Conservation (phyloP, 768 basidiomycete genomes). For the Kockovaella imperatae region DNA sequence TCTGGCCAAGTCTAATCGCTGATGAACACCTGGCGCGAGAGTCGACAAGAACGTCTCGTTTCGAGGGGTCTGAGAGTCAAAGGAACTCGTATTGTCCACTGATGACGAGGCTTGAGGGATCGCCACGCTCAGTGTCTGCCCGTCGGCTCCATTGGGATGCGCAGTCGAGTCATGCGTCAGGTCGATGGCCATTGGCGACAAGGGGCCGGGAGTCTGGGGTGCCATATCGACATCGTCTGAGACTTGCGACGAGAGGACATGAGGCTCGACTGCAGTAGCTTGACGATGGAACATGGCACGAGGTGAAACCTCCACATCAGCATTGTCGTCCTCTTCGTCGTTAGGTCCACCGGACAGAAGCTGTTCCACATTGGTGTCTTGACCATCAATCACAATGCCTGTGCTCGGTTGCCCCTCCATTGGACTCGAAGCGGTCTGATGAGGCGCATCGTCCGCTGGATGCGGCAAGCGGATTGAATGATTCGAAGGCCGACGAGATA, state of each 20-base stretch:
- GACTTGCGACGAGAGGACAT: constrained; percentile 4
- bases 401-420: constrained; percentile 8
- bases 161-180: not conserved
- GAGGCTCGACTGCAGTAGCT: constrained; percentile 11
- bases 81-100: no score
- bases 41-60: constrained; percentile 46
- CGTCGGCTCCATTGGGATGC: no score
- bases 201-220: constrained; percentile 1
- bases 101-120: no score
- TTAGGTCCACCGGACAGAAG: constrained; percentile 5
- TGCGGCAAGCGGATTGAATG: constrained; percentile 21
- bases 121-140: no score
- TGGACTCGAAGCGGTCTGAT: constrained; percentile 2
- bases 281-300: constrained; percentile 8
- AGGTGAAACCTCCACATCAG: constrained; percentile 5
- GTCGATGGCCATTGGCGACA: not conserved
- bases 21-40: constrained; percentile 31
- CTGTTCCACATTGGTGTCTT: constrained; percentile 14
- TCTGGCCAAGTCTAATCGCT: constrained; percentile 16
- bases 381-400: constrained; percentile 7
- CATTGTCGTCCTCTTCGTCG: constrained; percentile 3
- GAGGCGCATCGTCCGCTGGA: not conserved
- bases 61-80: constrained; percentile 42
- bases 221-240: constrained; percentile 1
- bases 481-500: constrained; percentile 22